A percentile compares a stretch with the other conserved stretches of the same genome.
Evolutionary conservation across 2,329 filamentous ascomycete genomes (phyloP).

Genomic region (Rosellinia necatrix): DNA sequence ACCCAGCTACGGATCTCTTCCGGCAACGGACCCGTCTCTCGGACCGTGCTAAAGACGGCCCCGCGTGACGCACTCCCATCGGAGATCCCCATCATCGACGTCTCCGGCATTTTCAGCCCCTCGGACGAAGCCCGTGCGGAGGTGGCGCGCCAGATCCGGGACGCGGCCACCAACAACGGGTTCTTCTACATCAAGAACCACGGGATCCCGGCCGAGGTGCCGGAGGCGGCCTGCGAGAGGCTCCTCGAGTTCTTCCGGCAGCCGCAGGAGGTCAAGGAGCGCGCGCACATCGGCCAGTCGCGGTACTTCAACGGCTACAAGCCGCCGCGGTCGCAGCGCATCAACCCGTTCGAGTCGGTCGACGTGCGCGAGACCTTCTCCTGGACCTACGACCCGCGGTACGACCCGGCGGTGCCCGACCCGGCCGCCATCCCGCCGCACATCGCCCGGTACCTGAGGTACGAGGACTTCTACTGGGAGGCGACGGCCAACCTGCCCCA

Average conservation of each 20-base stretch:
- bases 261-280: slow-evolving; percentile 30
- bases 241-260: slow-evolving; percentile 36
- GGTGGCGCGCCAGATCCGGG: slow-evolving; percentile 47
- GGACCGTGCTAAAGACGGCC: slow-evolving; percentile 31
- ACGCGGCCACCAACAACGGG: slow-evolving; percentile 47
- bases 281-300: slow-evolving; percentile 44
- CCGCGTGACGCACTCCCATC: slow-evolving; percentile 32
- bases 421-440: slow-evolving; percentile 36
- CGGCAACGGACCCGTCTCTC: slow-evolving; percentile 33
- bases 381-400: slow-evolving; percentile 41
- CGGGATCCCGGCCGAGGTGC: slow-evolving; percentile 38
- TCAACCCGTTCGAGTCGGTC: slow-evolving; percentile 33
- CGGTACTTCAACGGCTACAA: slow-evolving; percentile 47
- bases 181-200: slow-evolving; percentile 51
- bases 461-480: slow-evolving; percentile 36
- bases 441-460: slow-evolving; percentile 26
- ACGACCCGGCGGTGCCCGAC: slow-evolving; percentile 37
- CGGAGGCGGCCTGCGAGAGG: slow-evolving; percentile 33
- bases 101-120: slow-evolving; percentile 46
- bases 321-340: slow-evolving; percentile 38
- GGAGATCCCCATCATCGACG: slow-evolving; percentile 50
- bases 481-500: slow-evolving; percentile 38
- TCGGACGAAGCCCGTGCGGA: slow-evolving; percentile 42
- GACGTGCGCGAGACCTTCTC: slow-evolving; percentile 44
- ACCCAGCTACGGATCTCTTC: slow-evolving; percentile 33